Evolutionary conservation across 257 asterid genomes (phyloP).

Genomic region (Mentha longifolia): DNA sequence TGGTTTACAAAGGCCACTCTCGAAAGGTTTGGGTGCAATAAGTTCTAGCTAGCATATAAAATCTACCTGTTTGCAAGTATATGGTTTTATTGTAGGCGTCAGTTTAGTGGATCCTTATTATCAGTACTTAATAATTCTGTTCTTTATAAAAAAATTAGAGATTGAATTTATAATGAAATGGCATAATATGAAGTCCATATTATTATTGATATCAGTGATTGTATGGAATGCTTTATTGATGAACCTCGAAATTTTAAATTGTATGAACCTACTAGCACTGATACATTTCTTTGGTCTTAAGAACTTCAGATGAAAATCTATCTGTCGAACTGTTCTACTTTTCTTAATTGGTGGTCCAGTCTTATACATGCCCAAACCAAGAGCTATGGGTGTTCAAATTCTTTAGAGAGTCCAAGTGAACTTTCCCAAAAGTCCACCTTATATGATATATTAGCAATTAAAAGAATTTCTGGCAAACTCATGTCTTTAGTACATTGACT

Average conservation of each 20-base stretch:
- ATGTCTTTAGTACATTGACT: neutral
- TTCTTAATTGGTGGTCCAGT: neutral
- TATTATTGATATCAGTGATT: conserved; percentile 9
- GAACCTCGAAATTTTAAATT: conserved; percentile 1
- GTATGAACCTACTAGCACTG: conserved; percentile 17
- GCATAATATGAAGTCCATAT: neutral
- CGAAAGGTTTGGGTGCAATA: conserved; percentile 69
- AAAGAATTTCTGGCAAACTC: neutral
- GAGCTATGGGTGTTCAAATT: neutral
- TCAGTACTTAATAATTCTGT: neutral
- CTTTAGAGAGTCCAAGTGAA: neutral
- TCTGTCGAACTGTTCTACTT: neutral
- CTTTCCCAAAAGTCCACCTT: neutral
- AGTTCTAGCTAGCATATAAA: conserved; percentile 14
- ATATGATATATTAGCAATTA: neutral
- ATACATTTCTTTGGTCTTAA: conserved; percentile 6
- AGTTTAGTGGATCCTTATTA: conserved; percentile 19
- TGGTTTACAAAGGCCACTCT: conserved; percentile 98
- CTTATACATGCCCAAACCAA: neutral
- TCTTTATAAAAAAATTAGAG: neutral
- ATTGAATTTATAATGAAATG: conserved; percentile 14
- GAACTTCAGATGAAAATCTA: neutral
- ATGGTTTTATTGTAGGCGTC: conserved; percentile 14
- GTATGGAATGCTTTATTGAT: conserved; percentile 8
- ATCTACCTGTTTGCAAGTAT: conserved; percentile 11